phyloP scores from a whole-genome alignment of 2,329 filamentous ascomycete genomes.

The Thielaviopsis euricoi region DNA sequence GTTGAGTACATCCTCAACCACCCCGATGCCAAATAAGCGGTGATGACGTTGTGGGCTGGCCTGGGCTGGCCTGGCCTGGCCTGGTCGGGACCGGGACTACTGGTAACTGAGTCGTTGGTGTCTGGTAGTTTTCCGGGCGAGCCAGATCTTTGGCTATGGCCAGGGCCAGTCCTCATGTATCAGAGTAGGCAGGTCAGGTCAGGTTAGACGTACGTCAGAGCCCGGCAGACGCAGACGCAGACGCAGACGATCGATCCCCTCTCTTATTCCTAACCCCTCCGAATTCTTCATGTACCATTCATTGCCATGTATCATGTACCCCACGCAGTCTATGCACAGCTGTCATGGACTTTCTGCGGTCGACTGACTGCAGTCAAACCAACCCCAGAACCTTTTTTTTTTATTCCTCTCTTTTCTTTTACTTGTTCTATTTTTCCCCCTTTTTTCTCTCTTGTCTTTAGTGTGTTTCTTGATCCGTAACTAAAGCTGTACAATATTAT shows the following conservation, averaged over 20 bases:
- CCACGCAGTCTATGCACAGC: not conserved
- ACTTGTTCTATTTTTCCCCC: too few relatives aligned
- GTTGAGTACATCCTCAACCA: slow-evolving; percentile 87
- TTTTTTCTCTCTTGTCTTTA: too few relatives aligned
- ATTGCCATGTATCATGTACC: not conserved
- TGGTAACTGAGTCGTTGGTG: too few relatives aligned
- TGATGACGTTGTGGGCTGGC: not conserved
- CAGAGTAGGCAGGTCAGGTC: too few relatives aligned
- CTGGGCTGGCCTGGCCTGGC: not conserved
- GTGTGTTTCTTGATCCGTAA: not conserved
- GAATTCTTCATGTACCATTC: not conserved
- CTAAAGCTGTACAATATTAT: not conserved
- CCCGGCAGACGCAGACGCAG: too few relatives aligned
- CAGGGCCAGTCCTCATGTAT: too few relatives aligned
- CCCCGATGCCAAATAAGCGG: slow-evolving; percentile 67
- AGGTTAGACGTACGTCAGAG: too few relatives aligned
- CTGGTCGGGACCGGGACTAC: not conserved
- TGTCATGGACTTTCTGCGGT: not conserved
- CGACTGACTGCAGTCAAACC: not conserved
- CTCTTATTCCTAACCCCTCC: not conserved
- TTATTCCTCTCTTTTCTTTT: slow-evolving; percentile 13
- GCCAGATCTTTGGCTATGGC: too few relatives aligned
- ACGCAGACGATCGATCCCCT: too few relatives aligned
- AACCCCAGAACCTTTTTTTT: slow-evolving; percentile 3
- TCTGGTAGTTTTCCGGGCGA: too few relatives aligned